These are phyloP conservation scores for Pseudogymnoascus destructans DNA, from an alignment of 2,329 filamentous ascomycete species.

Conservation along the genomic window DNA sequence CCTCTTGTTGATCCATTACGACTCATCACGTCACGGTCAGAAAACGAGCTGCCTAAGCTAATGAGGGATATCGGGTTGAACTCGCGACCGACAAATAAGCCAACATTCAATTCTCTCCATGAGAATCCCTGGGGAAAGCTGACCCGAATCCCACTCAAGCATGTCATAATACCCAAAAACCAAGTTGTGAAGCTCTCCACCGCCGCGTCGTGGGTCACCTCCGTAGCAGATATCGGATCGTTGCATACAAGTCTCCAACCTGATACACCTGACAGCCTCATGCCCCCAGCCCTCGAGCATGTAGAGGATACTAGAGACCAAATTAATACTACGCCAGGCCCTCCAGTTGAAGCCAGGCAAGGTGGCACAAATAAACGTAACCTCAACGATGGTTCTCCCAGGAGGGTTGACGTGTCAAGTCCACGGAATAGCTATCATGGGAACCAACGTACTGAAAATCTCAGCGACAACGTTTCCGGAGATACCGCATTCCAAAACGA, in stretches of 20 bases:
- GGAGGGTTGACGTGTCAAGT: not conserved
- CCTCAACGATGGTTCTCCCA: not conserved
- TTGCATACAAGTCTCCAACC: not conserved
- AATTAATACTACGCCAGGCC: not conserved
- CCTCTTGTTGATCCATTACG: not conserved
- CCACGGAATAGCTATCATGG: not conserved
- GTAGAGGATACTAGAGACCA: not conserved
- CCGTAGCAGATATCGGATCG: not conserved
- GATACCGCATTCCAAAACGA: not conserved
- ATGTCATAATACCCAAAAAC: constrained; percentile 2
- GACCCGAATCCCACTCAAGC: not conserved
- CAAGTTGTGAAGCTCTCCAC: not conserved
- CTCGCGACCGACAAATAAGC: not conserved
- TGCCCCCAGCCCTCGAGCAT: not conserved
- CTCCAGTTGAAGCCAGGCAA: not conserved
- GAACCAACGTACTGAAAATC: not conserved
- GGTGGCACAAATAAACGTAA: not conserved
- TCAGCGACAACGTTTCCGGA: not conserved
- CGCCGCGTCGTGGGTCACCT: not conserved
- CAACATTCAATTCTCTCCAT: not conserved
- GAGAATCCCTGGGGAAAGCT: not conserved
- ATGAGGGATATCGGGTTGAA: not conserved
- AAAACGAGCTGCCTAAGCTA: not conserved
- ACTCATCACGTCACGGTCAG: not conserved
- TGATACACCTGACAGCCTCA: not conserved